Percentiles rank a stretch among this genome's conserved stretches.
These are phyloP conservation scores for Mortierella alpina DNA, from an alignment of 192 early-diverging fungal genomes.

Conservation along the genomic window DNA sequence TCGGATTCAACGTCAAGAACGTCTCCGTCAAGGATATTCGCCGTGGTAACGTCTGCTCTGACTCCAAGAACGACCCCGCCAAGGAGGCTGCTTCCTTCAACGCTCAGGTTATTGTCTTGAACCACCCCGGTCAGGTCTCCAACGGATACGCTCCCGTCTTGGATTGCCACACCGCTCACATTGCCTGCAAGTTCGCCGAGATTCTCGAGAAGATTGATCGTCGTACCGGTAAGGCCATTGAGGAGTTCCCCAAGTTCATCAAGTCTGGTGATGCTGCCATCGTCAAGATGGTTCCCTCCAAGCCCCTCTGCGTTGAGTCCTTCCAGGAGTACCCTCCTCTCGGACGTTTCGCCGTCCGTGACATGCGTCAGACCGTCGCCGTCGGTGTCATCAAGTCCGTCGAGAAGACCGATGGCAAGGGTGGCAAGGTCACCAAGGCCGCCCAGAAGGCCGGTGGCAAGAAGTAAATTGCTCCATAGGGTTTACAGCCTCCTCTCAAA, in stretches of 20 bases:
- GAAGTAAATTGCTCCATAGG: constrained; percentile 42
- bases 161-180: constrained; percentile 96
- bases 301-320: constrained; percentile 97
- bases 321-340: constrained; percentile 94
- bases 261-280: constrained; percentile 96
- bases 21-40: constrained; percentile 98
- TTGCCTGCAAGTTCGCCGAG: constrained; percentile 96
- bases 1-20: constrained; percentile 99
- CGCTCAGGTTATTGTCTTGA: constrained; percentile 96
- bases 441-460: constrained; percentile 71
- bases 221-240: constrained; percentile 92
- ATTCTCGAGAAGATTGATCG: constrained; percentile 95
- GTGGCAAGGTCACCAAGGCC: constrained; percentile 81
- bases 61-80: constrained; percentile 97
- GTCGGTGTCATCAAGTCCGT: constrained; percentile 97
- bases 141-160: constrained; percentile 96
- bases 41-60: constrained; percentile 94
- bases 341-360: constrained; percentile 97
- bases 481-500: constrained; percentile 3
- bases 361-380: constrained; percentile 97
- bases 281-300: constrained; percentile 94
- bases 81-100: constrained; percentile 91
- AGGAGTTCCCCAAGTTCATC: constrained; percentile 95
- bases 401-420: constrained; percentile 78
- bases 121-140: constrained; percentile 95